These are phyloP conservation scores for Rhododendron molle DNA, from an alignment of 148 eudicot genomes.

Conservation along the genomic window DNA sequence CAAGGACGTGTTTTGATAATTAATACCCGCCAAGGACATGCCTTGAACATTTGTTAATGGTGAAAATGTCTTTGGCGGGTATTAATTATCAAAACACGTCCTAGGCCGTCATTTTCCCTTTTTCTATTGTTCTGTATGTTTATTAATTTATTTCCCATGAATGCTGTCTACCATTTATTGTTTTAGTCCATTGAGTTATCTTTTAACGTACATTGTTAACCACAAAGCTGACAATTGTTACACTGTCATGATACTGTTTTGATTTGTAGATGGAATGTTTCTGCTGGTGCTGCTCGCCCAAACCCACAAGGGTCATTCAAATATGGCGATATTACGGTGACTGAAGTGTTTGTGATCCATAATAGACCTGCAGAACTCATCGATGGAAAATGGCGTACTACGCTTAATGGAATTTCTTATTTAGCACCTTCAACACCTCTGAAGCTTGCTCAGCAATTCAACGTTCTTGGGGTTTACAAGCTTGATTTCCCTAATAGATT, in stretches of 20 bases:
- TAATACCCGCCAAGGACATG: too few species aligned
- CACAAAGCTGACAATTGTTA: slow-evolving; percentile 22
- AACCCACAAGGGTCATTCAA: slow-evolving; percentile 99
- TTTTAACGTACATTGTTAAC: too few species aligned
- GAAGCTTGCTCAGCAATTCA: slow-evolving; percentile 81
- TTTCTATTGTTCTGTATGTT: background rate
- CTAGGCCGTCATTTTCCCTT: too few species aligned
- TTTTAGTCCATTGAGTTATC: background rate
- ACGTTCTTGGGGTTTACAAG: slow-evolving; percentile 78
- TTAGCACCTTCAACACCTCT: slow-evolving; percentile 82
- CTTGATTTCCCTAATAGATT: slow-evolving; percentile 82
- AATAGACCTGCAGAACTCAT: slow-evolving; percentile 79
- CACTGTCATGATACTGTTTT: slow-evolving; percentile 7
- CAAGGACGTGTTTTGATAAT: too few species aligned
- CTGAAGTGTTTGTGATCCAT: slow-evolving; percentile 71
- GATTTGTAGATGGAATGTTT: slow-evolving; percentile 69
- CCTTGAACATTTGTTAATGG: too few species aligned
- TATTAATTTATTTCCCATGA: background rate
- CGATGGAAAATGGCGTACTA: slow-evolving; percentile 70
- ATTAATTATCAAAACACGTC: too few species aligned
- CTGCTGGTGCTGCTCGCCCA: slow-evolving; percentile 97
- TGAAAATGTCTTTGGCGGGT: too few species aligned
- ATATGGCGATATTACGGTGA: slow-evolving; percentile 87
- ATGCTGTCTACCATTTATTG: background rate
- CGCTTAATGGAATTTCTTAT: slow-evolving; percentile 85